These are phyloP conservation scores for Sugiyamaella grinbergsii DNA, from an alignment of 1,139 yeast species.

Conservation along the genomic window DNA sequence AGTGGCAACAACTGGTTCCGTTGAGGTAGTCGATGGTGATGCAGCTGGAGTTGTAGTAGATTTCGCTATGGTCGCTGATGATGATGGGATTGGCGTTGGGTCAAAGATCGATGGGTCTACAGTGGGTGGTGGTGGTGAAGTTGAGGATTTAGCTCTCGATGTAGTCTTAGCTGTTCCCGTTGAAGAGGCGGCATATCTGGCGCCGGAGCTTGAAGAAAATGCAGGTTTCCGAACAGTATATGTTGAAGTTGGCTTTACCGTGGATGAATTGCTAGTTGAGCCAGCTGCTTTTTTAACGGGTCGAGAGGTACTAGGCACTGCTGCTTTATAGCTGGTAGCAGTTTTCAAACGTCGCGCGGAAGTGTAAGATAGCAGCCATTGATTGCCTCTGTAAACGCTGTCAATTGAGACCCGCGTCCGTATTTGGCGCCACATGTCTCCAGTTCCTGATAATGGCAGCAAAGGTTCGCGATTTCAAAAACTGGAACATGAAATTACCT, in stretches of 20 bases:
- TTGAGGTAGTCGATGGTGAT: background rate
- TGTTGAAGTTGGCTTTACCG: background rate
- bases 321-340: slow-evolving; percentile 12
- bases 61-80: background rate
- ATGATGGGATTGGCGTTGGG: background rate
- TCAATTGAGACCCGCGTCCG: too few species aligned
- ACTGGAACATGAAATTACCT: too few species aligned
- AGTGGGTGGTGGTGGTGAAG: slow-evolving; percentile 4
- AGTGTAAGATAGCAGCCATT: background rate
- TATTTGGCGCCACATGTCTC: too few species aligned
- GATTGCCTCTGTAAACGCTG: too few species aligned
- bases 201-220: background rate
- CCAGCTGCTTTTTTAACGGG: background rate
- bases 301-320: slow-evolving; percentile 3
- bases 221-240: slow-evolving; percentile 2
- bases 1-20: background rate
- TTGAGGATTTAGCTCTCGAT: slow-evolving; percentile 6
- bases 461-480: too few species aligned
- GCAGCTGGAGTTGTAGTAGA: background rate
- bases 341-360: background rate
- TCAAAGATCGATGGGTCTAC: slow-evolving; percentile 13
- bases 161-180: background rate
- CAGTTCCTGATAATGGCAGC: too few species aligned
- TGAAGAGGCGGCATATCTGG: slow-evolving; percentile 8
- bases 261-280: background rate